Percentiles rank a stretch among this genome's conserved stretches.
phyloP scores from a whole-genome alignment of 345 rosid species.

The Populus deltoides region DNA sequence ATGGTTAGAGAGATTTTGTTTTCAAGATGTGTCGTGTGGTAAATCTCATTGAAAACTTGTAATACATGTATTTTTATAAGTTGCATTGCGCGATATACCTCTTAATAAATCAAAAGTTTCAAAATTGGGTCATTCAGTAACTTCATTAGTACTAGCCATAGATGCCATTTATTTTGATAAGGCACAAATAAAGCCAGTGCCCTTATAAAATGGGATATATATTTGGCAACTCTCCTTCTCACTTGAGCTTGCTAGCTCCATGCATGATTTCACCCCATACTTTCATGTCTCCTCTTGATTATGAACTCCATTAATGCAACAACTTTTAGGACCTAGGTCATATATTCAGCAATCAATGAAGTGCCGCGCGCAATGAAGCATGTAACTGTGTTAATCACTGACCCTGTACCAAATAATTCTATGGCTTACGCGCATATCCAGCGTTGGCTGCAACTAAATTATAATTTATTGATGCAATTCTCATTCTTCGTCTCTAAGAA shows the following conservation, averaged over 20 bases:
- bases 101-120: not conserved
- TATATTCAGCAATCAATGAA: not conserved
- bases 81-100: too few species aligned
- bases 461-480: not conserved
- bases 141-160: not conserved
- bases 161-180: not conserved
- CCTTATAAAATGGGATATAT: not conserved
- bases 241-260: not conserved
- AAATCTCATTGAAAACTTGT: too few species aligned
- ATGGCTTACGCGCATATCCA: too few species aligned
- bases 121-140: not conserved
- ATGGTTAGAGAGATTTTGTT: not conserved
- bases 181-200: not conserved
- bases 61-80: too few species aligned
- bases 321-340: not conserved
- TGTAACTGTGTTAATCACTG: not conserved
- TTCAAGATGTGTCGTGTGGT: rapidly evolving
- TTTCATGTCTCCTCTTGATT: not conserved
- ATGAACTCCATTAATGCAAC: not conserved
- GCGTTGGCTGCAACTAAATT: too few species aligned
- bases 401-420: not conserved
- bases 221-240: not conserved
- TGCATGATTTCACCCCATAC: not conserved
- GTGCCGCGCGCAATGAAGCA: not conserved
- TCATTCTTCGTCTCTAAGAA: not conserved